Evolutionary conservation across 1,284 basidiomycete genomes (phyloP).

Genomic region (Boletus sp.): DNA sequence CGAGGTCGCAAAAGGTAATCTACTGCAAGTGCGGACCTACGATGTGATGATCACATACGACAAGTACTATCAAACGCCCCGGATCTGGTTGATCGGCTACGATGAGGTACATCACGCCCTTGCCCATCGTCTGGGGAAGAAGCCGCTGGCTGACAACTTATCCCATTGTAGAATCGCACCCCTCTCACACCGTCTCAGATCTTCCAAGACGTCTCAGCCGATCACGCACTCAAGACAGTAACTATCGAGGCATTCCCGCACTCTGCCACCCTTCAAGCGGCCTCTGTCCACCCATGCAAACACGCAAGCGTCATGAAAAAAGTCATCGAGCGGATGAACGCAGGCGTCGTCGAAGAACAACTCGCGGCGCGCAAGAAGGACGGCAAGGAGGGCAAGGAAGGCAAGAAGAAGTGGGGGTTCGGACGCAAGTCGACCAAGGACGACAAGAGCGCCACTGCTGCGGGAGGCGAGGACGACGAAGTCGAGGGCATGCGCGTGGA

Average conservation of each 20-base stretch:
- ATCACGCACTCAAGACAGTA: slow-evolving; percentile 98
- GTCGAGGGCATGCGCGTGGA: slow-evolving; percentile 90
- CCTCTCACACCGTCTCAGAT: slow-evolving; percentile 87
- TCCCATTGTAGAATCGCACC: slow-evolving; percentile 63
- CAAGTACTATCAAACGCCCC: slow-evolving; percentile 96
- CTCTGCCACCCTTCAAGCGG: slow-evolving; percentile 76
- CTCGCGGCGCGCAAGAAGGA: slow-evolving; percentile 52
- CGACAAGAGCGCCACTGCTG: slow-evolving; percentile 37
- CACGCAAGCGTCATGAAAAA: slow-evolving; percentile 99
- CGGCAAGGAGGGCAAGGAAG: slow-evolving; percentile 52
- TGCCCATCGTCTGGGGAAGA: not conserved
- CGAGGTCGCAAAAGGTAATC: slow-evolving; percentile 71
- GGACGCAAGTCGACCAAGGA: slow-evolving; percentile 70
- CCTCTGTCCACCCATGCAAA: slow-evolving; percentile 96
- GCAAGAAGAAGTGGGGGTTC: slow-evolving; percentile 84
- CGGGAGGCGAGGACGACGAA: slow-evolving; percentile 61
- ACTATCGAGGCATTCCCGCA: slow-evolving; percentile 99
- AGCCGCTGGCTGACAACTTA: slow-evolving; percentile 3
- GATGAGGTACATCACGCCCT: slow-evolving; percentile 65
- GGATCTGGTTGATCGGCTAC: slow-evolving; percentile 93
- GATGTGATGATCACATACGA: slow-evolving; percentile 99
- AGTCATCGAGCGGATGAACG: slow-evolving; percentile 98
- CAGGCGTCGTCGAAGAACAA: slow-evolving; percentile 76
- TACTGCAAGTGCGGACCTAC: slow-evolving; percentile 95
- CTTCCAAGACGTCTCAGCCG: slow-evolving; percentile 95